phyloP scores from a whole-genome alignment of 495 filamentous ascomycete species.

The Jackrogersella multiformis region DNA sequence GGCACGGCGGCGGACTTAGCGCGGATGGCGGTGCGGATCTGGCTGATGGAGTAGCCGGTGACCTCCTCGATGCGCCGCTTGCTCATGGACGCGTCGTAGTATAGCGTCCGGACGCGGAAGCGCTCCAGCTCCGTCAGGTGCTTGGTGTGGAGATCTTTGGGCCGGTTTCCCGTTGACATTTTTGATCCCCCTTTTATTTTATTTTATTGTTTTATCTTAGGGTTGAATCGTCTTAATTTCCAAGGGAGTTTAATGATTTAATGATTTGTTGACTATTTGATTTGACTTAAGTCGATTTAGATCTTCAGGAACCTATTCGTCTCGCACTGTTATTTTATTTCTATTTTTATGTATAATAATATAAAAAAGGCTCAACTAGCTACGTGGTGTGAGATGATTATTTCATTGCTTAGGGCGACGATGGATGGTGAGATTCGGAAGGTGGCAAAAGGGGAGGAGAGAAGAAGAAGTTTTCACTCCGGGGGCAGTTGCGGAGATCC shows the following conservation, averaged over 20 bases:
- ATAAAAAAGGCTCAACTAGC: too few species aligned
- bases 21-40: conserved; percentile 43
- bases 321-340: background rate
- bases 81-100: conserved; percentile 42
- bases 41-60: conserved; percentile 41
- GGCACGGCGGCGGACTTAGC: conserved; percentile 36
- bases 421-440: too few species aligned
- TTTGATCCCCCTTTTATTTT: too few species aligned
- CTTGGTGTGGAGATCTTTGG: conserved; percentile 40
- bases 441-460: background rate
- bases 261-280: too few species aligned
- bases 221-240: too few species aligned
- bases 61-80: conserved; percentile 40
- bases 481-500: background rate
- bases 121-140: conserved; percentile 43
- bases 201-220: background rate
- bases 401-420: too few species aligned
- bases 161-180: conserved; percentile 18
- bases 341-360: too few species aligned
- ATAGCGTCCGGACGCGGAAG: conserved; percentile 44
- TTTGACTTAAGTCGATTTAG: too few species aligned
- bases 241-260: too few species aligned
- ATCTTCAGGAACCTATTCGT: too few species aligned
- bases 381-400: background rate
- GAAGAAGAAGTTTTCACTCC: background rate